Base-by-base conservation (phyloP, 768 basidiomycete species). In the Podaxis sp. region DNA sequence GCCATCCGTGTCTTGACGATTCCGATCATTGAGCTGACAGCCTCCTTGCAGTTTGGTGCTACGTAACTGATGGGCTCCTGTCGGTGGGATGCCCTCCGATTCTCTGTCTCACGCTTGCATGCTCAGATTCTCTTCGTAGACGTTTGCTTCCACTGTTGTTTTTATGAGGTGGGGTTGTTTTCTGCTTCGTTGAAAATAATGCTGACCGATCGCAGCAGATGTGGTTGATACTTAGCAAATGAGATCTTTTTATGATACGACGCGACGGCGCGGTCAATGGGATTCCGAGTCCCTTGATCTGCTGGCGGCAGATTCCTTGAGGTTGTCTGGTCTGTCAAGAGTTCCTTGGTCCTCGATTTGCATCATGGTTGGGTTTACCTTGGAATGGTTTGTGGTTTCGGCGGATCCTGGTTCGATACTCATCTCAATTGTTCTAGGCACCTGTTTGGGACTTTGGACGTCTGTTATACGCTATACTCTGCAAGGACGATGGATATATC, bases 21-120 rank as follows among this genome's bases (percentile, higher is more conserved):
- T 60, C 50, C 49, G 58, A 60, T 60, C 49, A 52, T 38, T 24
- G 26, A 37, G 36, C 24, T 52, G 50, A 60, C 58, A 41, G 51
- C 51, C 37, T 49, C 33, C 20, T 28, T 53, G 38, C 51, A 53
- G 52, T 24, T 22, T 41, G 33, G 22, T 28, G 40, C 59, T 38
- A 52, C 40, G 51, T 41, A 52, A 60, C 8, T 44, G 51, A 60
- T 52, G 58, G 46, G 30, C 59, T 26, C 51, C 49, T 59, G 48
- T 51, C 37, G 48, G 49, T 51, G 30, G 50, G 51, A 33, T 52
- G 51, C 12, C n/a, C 51, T 15, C 40, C 40, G 17, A 8, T 56
- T 40, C 20, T 40, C 11, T 40, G 20, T 56, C 36, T 50, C 26
- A 44, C 41, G 41, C 49, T 24, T 46, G 20, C 49, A 50, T 50